Evolutionary conservation across 768 basidiomycete genomes (phyloP).

Genomic region (Amanita pallidorosea): DNA sequence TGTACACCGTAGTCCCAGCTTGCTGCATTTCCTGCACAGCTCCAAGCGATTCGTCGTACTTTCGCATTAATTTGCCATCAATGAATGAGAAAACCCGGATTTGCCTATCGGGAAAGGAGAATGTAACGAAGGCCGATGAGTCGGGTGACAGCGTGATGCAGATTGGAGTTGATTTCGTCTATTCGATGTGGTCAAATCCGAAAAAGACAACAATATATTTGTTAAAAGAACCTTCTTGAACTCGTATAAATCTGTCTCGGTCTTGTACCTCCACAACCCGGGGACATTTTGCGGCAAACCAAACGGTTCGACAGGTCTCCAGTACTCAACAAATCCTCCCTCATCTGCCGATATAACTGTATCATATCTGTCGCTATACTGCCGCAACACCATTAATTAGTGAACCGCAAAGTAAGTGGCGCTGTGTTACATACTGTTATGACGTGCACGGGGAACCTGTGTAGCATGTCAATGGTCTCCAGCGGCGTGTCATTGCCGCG

Average conservation of each 20-base stretch:
- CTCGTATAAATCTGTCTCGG: constrained; percentile 88
- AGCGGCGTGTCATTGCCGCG: constrained; percentile 76
- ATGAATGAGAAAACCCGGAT: constrained; percentile 91
- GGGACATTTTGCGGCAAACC: constrained; percentile 67
- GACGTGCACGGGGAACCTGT: constrained; percentile 82
- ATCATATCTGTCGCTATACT: constrained; percentile 90
- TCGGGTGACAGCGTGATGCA: constrained; percentile 89
- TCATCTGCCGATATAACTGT: constrained; percentile 93
- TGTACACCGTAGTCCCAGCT: constrained; percentile 86
- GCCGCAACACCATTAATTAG: constrained; percentile 2
- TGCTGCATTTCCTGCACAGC: constrained; percentile 99
- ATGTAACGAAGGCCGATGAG: constrained; percentile 82
- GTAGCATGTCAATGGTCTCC: constrained; percentile 65
- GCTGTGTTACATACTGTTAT: constrained; percentile 57
- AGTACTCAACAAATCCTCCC: constrained; percentile 92
- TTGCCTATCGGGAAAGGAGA: constrained; percentile 89
- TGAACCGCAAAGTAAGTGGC: neutral
- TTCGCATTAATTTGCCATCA: constrained; percentile 78
- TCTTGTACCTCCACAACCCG: constrained; percentile 86
- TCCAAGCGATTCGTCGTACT: constrained; percentile 88
- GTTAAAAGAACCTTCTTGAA: constrained; percentile 77
- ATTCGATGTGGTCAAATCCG: neutral
- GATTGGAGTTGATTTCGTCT: constrained; percentile 90
- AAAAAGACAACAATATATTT: neutral
- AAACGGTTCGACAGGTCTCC: constrained; percentile 87